phyloP scores from a whole-genome alignment of 768 basidiomycete genomes.

The Mycena galopus region DNA sequence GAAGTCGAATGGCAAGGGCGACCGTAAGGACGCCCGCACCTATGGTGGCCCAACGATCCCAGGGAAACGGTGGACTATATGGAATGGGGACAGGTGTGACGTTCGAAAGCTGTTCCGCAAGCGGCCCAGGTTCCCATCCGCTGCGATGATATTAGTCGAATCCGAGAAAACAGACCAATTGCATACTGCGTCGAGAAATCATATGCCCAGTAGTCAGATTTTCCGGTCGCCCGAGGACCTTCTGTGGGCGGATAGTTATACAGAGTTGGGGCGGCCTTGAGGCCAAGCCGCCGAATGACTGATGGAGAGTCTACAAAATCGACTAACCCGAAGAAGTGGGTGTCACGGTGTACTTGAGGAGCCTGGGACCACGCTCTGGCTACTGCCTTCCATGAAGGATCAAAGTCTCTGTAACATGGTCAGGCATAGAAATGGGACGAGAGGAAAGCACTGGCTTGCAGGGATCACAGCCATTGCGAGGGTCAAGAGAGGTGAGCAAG shows the following conservation, averaged over 20 bases:
- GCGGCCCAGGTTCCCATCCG: conserved; percentile 61
- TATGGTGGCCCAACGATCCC: conserved; percentile 66
- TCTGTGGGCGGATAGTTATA: conserved; percentile 79
- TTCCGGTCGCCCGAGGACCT: conserved; percentile 71
- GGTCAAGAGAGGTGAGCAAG: conserved; percentile 89
- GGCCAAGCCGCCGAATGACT: conserved; percentile 88
- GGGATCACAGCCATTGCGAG: conserved; percentile 84
- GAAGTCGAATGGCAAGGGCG: conserved; percentile 67
- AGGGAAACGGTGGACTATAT: conserved; percentile 84
- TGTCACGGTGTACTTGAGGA: conserved; percentile 69
- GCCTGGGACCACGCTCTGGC: conserved; percentile 85
- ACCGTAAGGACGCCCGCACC: conserved; percentile 60
- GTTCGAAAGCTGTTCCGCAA: conserved; percentile 80
- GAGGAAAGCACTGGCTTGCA: conserved; percentile 79
- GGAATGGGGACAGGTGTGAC: conserved; percentile 87
- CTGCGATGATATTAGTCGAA: neutral
- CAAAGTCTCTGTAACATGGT: conserved; percentile 74
- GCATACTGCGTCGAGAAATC: neutral
- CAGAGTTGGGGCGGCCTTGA: conserved; percentile 88
- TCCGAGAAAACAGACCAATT: neutral
- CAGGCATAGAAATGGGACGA: neutral
- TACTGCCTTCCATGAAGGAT: conserved; percentile 84
- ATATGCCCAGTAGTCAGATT: neutral
- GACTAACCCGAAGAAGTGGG: conserved; percentile 79
- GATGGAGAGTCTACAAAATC: conserved; percentile 72